Evolutionary conservation across 2,329 filamentous ascomycete species (phyloP).

Genomic region (Boeremia exigua): DNA sequence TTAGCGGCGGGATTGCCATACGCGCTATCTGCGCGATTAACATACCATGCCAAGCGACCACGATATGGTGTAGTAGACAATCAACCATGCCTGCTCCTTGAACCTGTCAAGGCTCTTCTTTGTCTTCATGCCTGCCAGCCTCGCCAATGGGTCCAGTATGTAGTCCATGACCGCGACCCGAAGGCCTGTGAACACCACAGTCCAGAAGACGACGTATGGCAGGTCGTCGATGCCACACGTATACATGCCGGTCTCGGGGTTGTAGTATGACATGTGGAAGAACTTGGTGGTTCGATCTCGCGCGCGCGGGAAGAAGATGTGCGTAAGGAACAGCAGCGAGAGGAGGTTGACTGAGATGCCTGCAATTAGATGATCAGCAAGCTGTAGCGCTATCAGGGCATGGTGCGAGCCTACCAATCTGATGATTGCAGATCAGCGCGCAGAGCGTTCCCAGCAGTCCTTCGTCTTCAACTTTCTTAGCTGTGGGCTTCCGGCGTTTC

Average conservation of each 20-base stretch:
- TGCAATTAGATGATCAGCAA: slow-evolving; percentile 42
- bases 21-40: slow-evolving; percentile 12
- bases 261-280: slow-evolving; percentile 85
- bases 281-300: slow-evolving; percentile 83
- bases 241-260: slow-evolving; percentile 71
- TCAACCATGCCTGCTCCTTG: slow-evolving; percentile 91
- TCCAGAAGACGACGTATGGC: slow-evolving; percentile 77
- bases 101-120: slow-evolving; percentile 81
- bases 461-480: slow-evolving; percentile 66
- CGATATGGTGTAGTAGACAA: slow-evolving; percentile 81
- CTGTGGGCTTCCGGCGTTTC: too few relatives aligned
- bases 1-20: slow-evolving; percentile 18
- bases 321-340: slow-evolving; percentile 79
- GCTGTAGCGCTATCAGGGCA: neutral
- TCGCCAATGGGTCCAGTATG: slow-evolving; percentile 78
- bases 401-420: slow-evolving; percentile 68
- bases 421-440: slow-evolving; percentile 77
- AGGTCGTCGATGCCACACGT: slow-evolving; percentile 79
- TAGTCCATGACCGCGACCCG: slow-evolving; percentile 88
- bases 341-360: slow-evolving; percentile 87
- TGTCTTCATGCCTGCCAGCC: slow-evolving; percentile 73
- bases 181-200: slow-evolving; percentile 85
- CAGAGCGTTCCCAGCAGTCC: slow-evolving; percentile 66
- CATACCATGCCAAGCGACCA: slow-evolving; percentile 83
- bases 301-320: slow-evolving; percentile 81